Conservation (phyloP, 495 filamentous ascomycete species). For the Hypomontagnella submonticulosa region DNA sequence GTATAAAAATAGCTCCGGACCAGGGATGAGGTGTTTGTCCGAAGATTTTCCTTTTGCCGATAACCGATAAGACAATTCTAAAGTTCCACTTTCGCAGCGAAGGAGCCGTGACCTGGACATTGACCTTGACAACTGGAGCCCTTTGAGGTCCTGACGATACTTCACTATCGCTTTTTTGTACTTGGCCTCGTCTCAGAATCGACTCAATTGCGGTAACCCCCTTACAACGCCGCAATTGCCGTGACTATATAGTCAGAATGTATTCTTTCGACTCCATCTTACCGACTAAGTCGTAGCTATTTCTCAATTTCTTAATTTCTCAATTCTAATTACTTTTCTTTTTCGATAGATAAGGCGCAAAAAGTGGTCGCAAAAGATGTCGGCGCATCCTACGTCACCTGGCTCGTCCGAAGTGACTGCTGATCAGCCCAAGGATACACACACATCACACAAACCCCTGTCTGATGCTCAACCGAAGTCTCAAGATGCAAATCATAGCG, state of each 20-base stretch:
- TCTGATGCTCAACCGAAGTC: slow-evolving; percentile 27
- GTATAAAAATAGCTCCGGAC: slow-evolving; percentile 5
- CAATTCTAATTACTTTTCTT: slow-evolving; percentile 33
- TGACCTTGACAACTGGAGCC: too few species aligned
- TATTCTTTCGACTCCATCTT: slow-evolving; percentile 33
- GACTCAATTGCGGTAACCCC: slow-evolving; percentile 37
- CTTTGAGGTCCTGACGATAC: slow-evolving; percentile 18
- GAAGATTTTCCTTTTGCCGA: slow-evolving; percentile 33
- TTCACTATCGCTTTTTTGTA: slow-evolving; percentile 29
- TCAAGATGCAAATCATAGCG: slow-evolving; percentile 31
- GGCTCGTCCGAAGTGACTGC: slow-evolving; percentile 34
- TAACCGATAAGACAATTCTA: slow-evolving; percentile 42
- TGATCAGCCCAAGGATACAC: slow-evolving; percentile 43
- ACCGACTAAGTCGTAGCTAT: slow-evolving; percentile 36
- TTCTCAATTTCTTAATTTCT: slow-evolving; percentile 1
- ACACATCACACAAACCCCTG: slow-evolving; percentile 26
- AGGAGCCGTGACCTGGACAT: slow-evolving; percentile 29
- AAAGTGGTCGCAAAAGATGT: slow-evolving; percentile 33
- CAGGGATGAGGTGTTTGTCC: slow-evolving; percentile 1
- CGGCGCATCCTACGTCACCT: slow-evolving; percentile 36
- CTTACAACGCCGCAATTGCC: slow-evolving; percentile 28
- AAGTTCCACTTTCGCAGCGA: slow-evolving; percentile 6
- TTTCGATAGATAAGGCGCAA: slow-evolving; percentile 25
- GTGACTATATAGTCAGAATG: slow-evolving; percentile 40
- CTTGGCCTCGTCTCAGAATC: slow-evolving; percentile 45